These are phyloP conservation scores for Venturiaceae sp. DNA, from an alignment of 2,329 filamentous ascomycete species.

Conservation along the genomic window DNA sequence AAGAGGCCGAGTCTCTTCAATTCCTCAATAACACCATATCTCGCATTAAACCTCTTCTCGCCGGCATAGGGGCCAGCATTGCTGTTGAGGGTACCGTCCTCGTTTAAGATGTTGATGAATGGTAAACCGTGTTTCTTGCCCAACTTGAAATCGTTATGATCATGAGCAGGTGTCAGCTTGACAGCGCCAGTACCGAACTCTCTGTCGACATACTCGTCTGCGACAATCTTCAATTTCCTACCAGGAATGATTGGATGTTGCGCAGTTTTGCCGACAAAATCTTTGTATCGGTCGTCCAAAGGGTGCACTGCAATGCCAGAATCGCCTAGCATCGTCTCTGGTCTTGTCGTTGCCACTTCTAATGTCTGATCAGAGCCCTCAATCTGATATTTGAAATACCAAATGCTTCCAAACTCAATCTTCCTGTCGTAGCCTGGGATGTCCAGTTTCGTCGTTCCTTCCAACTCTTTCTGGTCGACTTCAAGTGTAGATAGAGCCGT, in stretches of 20 bases:
- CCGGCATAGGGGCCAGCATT: constrained; percentile 75
- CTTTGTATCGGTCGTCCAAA: constrained; percentile 73
- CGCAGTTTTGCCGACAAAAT: constrained; percentile 67
- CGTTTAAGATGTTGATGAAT: constrained; percentile 92
- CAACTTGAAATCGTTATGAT: constrained; percentile 68
- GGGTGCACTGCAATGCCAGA: constrained; percentile 90
- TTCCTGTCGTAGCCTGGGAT: constrained; percentile 96
- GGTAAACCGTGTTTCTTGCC: constrained; percentile 55
- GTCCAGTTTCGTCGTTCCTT: constrained; percentile 75
- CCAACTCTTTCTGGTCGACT: constrained; percentile 82
- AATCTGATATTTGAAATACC: constrained; percentile 86
- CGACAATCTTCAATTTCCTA: constrained; percentile 73
- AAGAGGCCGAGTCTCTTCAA: constrained; percentile 79
- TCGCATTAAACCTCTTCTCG: constrained; percentile 83
- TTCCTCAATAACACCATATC: constrained; percentile 76
- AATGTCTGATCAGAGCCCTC: constrained; percentile 74
- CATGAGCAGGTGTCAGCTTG: constrained; percentile 93
- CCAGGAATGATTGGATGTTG: constrained; percentile 73
- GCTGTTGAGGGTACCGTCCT: constrained; percentile 80
- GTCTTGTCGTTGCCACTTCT: constrained; percentile 86
- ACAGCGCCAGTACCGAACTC: constrained; percentile 96
- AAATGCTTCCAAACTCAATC: constrained; percentile 85
- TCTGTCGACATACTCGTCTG: constrained; percentile 79
- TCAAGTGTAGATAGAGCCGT: constrained; percentile 92
- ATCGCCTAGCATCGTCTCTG: constrained; percentile 92